Conservation (phyloP, 495 filamentous ascomycete genomes). For the Sabuloglossum arenarium region DNA sequence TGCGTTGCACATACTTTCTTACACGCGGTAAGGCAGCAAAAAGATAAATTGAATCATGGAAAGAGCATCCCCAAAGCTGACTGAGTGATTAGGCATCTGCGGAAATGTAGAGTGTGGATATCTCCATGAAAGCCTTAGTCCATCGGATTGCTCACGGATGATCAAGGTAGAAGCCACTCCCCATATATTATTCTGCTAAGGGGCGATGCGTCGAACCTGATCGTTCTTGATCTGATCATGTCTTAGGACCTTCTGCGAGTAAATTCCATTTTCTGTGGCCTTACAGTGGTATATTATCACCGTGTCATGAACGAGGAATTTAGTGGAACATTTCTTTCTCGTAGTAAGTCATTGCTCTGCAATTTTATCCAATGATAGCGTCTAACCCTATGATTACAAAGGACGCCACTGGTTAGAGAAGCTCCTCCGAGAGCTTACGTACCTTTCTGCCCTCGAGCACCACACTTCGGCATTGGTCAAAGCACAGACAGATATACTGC, state of each 20-base stretch:
- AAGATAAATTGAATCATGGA: not conserved
- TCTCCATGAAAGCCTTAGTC: not conserved
- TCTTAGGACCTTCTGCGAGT: not conserved
- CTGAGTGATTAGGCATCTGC: not conserved
- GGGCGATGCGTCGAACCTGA: no score
- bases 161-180: not conserved
- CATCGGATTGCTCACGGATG: not conserved
- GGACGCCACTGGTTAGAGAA: not conserved
- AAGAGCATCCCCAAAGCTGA: no score
- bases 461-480: not conserved
- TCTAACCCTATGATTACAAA: not conserved
- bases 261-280: not conserved
- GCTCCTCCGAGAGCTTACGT: not conserved
- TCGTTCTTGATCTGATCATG: not conserved
- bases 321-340: not conserved
- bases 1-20: not conserved
- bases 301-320: not conserved
- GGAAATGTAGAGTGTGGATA: not conserved
- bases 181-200: not conserved
- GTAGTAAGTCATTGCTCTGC: not conserved
- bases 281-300: not conserved
- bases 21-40: not conserved
- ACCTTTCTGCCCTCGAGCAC: not conserved
- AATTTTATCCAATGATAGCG: no score
- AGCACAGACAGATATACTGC: not conserved